These are phyloP conservation scores for Powellomyces hirtus DNA, from an alignment of 192 early-diverging fungal genomes.

Conservation along the genomic window DNA sequence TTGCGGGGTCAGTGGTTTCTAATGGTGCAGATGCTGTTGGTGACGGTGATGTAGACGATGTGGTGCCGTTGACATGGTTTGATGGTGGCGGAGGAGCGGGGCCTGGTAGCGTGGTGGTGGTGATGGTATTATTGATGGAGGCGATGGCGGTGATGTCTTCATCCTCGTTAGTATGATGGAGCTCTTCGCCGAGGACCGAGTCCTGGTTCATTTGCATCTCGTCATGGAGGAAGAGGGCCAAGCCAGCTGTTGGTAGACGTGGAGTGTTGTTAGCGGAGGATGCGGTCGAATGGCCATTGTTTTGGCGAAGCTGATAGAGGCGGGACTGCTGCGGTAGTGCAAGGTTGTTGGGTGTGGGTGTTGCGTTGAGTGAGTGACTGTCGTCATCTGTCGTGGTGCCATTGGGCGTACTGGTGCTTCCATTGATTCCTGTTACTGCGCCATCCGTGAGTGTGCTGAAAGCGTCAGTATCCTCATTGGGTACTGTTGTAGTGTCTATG, in stretches of 20 bases:
- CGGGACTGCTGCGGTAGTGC: no score
- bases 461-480: neutral
- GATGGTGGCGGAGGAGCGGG: neutral
- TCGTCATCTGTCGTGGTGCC: neutral
- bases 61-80: neutral
- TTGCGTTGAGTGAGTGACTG: neutral
- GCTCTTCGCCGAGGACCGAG: constrained; percentile 4
- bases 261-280: constrained; percentile 3
- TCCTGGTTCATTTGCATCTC: constrained; percentile 6
- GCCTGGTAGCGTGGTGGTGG: neutral
- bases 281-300: neutral
- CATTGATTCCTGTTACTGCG: neutral
- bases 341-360: no score
- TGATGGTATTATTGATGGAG: neutral
- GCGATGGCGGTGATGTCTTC: neutral
- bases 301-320: neutral
- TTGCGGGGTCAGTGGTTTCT: no score
- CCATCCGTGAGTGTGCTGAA: neutral
- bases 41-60: neutral
- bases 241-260: constrained; percentile 12
- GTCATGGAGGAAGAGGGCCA: constrained; percentile 15
- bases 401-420: neutral
- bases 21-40: no score
- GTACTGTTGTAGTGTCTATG: no score
- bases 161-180: neutral